phyloP scores from a whole-genome alignment of 2,329 filamentous ascomycete genomes.

The Cladobotryum protrusum region DNA sequence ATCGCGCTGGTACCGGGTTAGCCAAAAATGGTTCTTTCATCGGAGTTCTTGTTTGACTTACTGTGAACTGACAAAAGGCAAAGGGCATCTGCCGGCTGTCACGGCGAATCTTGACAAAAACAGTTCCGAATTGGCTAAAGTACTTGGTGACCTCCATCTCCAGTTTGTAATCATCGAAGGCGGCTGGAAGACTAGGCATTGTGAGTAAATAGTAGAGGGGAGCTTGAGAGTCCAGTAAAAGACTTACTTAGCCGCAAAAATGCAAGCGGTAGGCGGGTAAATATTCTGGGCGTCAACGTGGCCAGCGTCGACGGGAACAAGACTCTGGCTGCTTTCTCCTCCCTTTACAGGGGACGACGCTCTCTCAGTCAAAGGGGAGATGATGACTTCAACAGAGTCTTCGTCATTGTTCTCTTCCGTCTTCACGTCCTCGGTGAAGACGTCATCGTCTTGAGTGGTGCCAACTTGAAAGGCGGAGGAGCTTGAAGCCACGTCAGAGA shows the following conservation, averaged over 20 bases:
- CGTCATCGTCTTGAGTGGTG: slow-evolving; percentile 4
- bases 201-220: slow-evolving; percentile 10
- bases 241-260: slow-evolving; percentile 62
- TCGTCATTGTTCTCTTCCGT: not conserved
- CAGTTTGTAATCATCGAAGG: slow-evolving; percentile 43
- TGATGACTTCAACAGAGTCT: not conserved
- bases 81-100: slow-evolving; percentile 54
- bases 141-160: slow-evolving; percentile 44
- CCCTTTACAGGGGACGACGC: not conserved
- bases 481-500: not conserved
- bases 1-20: slow-evolving; percentile 17
- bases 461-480: slow-evolving; percentile 11
- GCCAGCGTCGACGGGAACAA: slow-evolving; percentile 1
- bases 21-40: not conserved
- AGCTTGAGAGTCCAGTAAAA: not conserved
- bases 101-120: slow-evolving; percentile 58
- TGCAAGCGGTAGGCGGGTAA: slow-evolving; percentile 50
- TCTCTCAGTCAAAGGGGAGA: not conserved
- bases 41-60: slow-evolving; percentile 27
- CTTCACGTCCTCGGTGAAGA: not conserved
- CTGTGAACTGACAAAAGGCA: slow-evolving; percentile 58
- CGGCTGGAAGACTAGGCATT: slow-evolving; percentile 42
- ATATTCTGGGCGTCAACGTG: slow-evolving; percentile 44
- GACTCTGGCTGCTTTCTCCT: not conserved
- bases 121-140: slow-evolving; percentile 49